phyloP scores from a whole-genome alignment of 768 basidiomycete species.

The Exsudoporus frostii region DNA sequence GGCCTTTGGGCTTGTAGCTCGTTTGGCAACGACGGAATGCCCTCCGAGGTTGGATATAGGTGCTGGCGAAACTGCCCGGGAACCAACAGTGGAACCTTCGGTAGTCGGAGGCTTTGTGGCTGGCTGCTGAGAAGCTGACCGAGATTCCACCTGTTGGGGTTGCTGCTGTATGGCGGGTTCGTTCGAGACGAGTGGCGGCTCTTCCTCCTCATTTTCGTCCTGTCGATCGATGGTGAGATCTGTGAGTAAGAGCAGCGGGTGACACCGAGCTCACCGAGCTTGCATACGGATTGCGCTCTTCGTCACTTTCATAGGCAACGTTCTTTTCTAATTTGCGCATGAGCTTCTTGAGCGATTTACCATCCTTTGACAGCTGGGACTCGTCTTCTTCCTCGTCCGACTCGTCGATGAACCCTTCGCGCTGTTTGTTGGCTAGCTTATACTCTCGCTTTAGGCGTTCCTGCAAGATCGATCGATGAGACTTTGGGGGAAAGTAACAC shows the following conservation, averaged over 20 bases:
- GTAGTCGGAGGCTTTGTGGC: conserved; percentile 33
- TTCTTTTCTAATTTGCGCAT: conserved; percentile 83
- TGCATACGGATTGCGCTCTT: conserved; percentile 77
- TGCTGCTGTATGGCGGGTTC: conserved; percentile 43
- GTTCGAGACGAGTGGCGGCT: conserved; percentile 39
- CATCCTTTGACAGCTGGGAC: conserved; percentile 60
- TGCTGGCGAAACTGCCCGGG: conserved; percentile 54
- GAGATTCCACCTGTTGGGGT: conserved; percentile 44
- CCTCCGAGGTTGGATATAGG: conserved; percentile 59
- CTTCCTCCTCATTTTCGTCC: conserved; percentile 76
- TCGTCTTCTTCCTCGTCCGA: conserved; percentile 71
- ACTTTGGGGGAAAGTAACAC: background rate
- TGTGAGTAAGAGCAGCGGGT: background rate
- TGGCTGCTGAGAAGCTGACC: conserved; percentile 40
- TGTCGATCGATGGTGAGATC: conserved; percentile 21
- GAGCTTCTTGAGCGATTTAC: conserved; percentile 81
- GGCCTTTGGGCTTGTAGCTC: conserved; percentile 78
- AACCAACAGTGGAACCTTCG: conserved; percentile 32
- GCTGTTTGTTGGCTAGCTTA: conserved; percentile 68
- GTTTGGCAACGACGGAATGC: conserved; percentile 76
- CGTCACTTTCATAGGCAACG: conserved; percentile 77
- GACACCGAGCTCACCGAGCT: conserved; percentile 53
- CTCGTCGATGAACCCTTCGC: conserved; percentile 68
- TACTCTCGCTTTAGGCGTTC: conserved; percentile 85
- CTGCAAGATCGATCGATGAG: conserved; percentile 34